Conservation (phyloP, 768 basidiomycete species). For the Panus rudis region DNA sequence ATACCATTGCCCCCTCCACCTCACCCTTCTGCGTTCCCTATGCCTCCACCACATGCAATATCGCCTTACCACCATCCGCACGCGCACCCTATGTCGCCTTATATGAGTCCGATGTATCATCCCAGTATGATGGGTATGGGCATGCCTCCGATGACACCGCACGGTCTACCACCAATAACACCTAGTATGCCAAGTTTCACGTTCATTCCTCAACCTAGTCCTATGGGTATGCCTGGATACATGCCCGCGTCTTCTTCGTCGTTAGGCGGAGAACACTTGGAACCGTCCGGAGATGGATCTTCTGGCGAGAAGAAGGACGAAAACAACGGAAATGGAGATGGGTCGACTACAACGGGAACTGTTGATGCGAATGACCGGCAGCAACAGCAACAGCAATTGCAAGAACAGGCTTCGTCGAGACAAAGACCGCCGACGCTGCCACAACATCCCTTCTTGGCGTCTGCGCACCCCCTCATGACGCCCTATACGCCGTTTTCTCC, state of each 20-base stretch:
- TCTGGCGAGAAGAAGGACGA: no score
- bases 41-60: slow-evolving; percentile 25
- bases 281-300: no score
- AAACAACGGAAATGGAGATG: no score
- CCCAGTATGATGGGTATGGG: slow-evolving; percentile 21
- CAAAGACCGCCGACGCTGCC: neutral
- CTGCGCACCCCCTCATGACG: slow-evolving; percentile 16
- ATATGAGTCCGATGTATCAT: slow-evolving; percentile 33
- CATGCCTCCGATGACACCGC: slow-evolving; percentile 51
- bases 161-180: slow-evolving; percentile 88
- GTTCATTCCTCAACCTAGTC: slow-evolving; percentile 52
- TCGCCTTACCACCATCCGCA: slow-evolving; percentile 29
- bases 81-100: slow-evolving; percentile 25
- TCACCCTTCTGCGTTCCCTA: slow-evolving; percentile 33
- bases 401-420: neutral
- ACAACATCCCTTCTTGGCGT: neutral
- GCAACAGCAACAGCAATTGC: neutral
- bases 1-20: slow-evolving; percentile 62
- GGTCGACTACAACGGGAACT: no score
- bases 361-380: no score
- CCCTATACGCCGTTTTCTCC: slow-evolving; percentile 54
- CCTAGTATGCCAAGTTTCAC: slow-evolving; percentile 96
- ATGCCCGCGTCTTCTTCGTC: neutral
- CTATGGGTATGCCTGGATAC: slow-evolving; percentile 9
- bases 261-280: neutral